Percentiles rank a stretch among this genome's conserved stretches.
Conservation (phyloP, 108 stramenopile species). For the Epithemia pelagica region DNA sequence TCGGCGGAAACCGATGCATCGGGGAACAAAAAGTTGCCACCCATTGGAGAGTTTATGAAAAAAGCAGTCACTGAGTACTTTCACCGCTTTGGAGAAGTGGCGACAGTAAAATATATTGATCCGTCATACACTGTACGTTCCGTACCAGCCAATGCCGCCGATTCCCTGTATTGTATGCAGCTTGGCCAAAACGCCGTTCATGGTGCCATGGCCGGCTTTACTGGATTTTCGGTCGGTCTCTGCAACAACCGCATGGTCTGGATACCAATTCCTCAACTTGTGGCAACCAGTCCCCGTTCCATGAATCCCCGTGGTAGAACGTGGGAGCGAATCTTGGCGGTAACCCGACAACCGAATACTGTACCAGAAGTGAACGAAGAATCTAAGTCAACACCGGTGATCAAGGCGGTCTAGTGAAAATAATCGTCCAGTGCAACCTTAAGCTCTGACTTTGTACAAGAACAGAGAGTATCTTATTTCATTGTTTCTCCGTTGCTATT, state of each 20-base stretch:
- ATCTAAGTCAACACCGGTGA: too few species aligned
- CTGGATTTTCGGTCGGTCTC: slow-evolving; percentile 91
- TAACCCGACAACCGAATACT: slow-evolving; percentile 93
- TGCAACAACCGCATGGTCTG: slow-evolving; percentile 94
- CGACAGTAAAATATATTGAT: slow-evolving; percentile 88
- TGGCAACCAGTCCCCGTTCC: slow-evolving; percentile 85
- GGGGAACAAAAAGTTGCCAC: slow-evolving; percentile 91
- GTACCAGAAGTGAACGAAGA: slow-evolving; percentile 9
- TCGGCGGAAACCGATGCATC: slow-evolving; percentile 89
- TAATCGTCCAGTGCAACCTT: too few species aligned
- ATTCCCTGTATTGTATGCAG: slow-evolving; percentile 95
- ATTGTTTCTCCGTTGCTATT: too few species aligned
- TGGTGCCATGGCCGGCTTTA: slow-evolving; percentile 98
- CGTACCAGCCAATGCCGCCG: slow-evolving; percentile 92
- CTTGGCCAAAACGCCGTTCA: slow-evolving; percentile 97
- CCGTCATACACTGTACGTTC: slow-evolving; percentile 97
- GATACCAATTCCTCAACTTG: slow-evolving; percentile 90
- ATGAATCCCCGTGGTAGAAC: slow-evolving; percentile 93
- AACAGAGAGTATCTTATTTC: too few species aligned
- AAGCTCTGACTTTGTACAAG: too few species aligned
- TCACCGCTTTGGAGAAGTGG: slow-evolving; percentile 56
- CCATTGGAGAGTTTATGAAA: slow-evolving; percentile 91
- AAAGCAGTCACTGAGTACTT: slow-evolving; percentile 69
- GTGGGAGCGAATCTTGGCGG: slow-evolving; percentile 92
- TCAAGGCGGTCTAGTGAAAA: too few species aligned